Base-by-base conservation (phyloP, 2,329 filamentous ascomycete species). In the Aureobasidium namibiae region DNA sequence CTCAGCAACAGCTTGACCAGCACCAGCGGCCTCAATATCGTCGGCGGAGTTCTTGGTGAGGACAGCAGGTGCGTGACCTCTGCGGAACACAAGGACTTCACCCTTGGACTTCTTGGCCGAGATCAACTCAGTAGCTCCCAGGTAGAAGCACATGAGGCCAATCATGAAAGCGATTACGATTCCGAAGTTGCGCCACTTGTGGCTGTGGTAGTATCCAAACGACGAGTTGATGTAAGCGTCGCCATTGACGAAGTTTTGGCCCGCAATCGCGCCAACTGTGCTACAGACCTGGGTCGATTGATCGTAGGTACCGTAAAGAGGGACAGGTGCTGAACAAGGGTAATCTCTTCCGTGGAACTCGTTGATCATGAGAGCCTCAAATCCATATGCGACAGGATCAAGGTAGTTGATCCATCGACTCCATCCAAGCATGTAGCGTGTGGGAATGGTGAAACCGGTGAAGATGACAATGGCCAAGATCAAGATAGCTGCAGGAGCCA, bases 321-420 rank as follows among this genome's bases (percentile, higher is more conserved):
- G 79, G 16, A 83, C 69, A 38, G 74, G 76, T 3, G 56, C 62
- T 0, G 67, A 67, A 63, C 80, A 84, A 1, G 56, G 48, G 69
- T 87, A 94, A 0, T 82, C 63, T 16, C 86, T 82, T 61, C 77
- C 74, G 65, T 84, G 72, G 66, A 95, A 95, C 71, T 96, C 91
- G 56, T 61, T 61, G 63, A 89, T 81, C 80, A 92, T 87, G 26
- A 95, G 78, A 0, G 84, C 78, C 70, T 95, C 90, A 67, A 95
- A 95, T 0, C 84, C 84, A 64, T 95, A 95, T 1, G 83, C 84
- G 11, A 95, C 80, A 2, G 89, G 89, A 62, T 95, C 85, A 39
- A 94, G 76, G 68, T 89, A 91, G 68, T 86, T 87, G 62, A 94
- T 82, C 89, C 90, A 94, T 61, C 85, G 80, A 66, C 87, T 88